Conservation (phyloP, 306 rosid species). For the Gynostemma pentaphyllum region DNA sequence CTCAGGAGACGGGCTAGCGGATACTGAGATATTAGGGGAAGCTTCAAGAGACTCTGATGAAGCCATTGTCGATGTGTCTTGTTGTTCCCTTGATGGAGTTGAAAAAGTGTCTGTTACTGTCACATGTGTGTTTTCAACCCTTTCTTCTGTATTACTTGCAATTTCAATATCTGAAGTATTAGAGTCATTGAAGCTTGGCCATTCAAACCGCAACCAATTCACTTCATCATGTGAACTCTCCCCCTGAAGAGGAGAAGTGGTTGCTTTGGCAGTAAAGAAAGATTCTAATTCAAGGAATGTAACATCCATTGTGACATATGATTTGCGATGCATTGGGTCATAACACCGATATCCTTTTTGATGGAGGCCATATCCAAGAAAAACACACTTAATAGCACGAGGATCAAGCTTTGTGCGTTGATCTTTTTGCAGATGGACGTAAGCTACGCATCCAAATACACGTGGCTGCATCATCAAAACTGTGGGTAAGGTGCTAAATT, state of each 20-base stretch:
- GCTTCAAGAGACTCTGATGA: no score
- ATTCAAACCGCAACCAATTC: conserved; percentile 7
- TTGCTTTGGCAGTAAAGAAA: background rate
- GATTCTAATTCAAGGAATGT: background rate
- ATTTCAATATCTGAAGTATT: no score
- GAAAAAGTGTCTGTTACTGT: no score
- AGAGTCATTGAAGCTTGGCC: no score
- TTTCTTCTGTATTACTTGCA: no score
- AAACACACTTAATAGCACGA: background rate
- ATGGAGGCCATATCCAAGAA: no score
- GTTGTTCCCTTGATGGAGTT: no score
- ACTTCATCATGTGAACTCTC: background rate
- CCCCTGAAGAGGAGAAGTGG: conserved; percentile 16
- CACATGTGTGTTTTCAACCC: no score
- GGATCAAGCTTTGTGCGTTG: background rate
- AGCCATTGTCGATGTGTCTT: no score
- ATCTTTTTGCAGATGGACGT: no score
- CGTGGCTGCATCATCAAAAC: background rate
- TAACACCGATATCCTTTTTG: background rate
- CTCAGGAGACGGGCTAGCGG: no score
- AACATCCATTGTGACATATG: background rate
- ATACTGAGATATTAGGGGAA: no score
- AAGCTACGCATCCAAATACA: conserved; percentile 4
- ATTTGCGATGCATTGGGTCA: background rate
- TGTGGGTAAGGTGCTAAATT: background rate